Percentiles rank a stretch among this genome's conserved stretches.
Conservation (phyloP, 495 filamentous ascomycete species). For the Letharia lupina region DNA sequence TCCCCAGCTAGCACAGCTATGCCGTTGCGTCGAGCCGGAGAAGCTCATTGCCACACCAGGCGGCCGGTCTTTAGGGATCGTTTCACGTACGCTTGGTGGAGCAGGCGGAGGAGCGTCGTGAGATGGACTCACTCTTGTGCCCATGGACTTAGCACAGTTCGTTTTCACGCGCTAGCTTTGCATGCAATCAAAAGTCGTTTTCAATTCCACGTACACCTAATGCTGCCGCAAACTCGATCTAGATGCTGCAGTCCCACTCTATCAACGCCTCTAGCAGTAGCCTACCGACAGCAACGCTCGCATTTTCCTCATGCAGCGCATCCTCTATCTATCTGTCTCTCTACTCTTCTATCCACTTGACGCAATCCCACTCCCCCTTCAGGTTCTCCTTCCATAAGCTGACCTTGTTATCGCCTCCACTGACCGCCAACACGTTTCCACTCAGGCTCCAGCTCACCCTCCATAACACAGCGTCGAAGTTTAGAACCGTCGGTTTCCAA, state of each 20-base stretch:
- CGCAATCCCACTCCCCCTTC: conserved; percentile 78
- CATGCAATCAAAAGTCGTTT: neutral
- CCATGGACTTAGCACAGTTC: neutral
- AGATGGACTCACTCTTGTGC: neutral
- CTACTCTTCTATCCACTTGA: conserved; percentile 93
- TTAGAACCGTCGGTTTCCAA: conserved; percentile 76
- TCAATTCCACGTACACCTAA: neutral
- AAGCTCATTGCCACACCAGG: neutral
- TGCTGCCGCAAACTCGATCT: neutral
- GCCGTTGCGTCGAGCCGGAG: neutral
- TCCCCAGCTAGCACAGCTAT: neutral
- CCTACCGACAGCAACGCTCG: neutral
- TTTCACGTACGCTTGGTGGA: neutral
- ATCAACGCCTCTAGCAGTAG: neutral
- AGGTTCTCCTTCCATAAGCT: conserved; percentile 56
- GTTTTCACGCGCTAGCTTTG: neutral
- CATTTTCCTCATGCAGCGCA: neutral
- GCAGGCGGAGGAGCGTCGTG: neutral
- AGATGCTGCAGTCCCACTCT: neutral
- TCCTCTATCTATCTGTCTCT: neutral
- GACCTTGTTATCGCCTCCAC: conserved; percentile 92
- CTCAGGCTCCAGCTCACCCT: conserved; percentile 95
- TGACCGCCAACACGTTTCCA: conserved; percentile 92
- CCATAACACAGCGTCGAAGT: conserved; percentile 87
- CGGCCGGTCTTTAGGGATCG: neutral